phyloP scores from a whole-genome alignment of 179 eudicot genomes.

The Kewa caespitosa region DNA sequence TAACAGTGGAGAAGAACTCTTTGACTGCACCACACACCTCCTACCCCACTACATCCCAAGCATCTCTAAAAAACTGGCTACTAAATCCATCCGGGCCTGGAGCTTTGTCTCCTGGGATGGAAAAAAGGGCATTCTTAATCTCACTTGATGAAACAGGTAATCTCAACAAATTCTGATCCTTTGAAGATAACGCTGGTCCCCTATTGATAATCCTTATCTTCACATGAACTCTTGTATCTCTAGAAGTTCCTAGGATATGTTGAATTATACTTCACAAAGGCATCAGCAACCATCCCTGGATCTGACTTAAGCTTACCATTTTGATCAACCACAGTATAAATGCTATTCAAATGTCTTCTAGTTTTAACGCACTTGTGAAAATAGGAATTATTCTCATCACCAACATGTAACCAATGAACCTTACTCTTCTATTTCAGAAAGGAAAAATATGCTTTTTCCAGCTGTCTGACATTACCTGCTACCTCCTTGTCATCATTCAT shows the following conservation, averaged over 20 bases:
- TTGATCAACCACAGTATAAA: too few species aligned
- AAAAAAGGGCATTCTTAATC: neutral
- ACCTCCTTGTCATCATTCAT: too few species aligned
- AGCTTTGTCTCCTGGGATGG: neutral
- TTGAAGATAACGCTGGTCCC: neutral
- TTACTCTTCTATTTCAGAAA: too few species aligned
- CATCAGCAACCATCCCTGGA: too few species aligned
- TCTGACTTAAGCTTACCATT: too few species aligned
- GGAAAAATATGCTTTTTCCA: too few species aligned
- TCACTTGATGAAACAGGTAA: neutral
- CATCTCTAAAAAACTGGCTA: neutral
- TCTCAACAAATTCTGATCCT: neutral
- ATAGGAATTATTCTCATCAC: too few species aligned
- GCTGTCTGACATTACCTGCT: too few species aligned
- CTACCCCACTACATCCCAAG: neutral
- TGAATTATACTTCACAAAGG: neutral
- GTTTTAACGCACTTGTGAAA: too few species aligned
- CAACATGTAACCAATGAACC: too few species aligned
- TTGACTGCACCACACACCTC: neutral
- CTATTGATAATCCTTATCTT: neutral
- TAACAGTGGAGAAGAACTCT: neutral
- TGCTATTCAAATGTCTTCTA: too few species aligned
- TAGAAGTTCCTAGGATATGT: neutral
- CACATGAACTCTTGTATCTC: too few species aligned
- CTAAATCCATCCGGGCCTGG: slow-evolving; percentile 12